A percentile compares a stretch with the other conserved stretches of the same genome.
These are phyloP conservation scores for Trichoderma atroviride DNA, from an alignment of 2,329 filamentous ascomycete genomes.

Conservation along the genomic window DNA sequence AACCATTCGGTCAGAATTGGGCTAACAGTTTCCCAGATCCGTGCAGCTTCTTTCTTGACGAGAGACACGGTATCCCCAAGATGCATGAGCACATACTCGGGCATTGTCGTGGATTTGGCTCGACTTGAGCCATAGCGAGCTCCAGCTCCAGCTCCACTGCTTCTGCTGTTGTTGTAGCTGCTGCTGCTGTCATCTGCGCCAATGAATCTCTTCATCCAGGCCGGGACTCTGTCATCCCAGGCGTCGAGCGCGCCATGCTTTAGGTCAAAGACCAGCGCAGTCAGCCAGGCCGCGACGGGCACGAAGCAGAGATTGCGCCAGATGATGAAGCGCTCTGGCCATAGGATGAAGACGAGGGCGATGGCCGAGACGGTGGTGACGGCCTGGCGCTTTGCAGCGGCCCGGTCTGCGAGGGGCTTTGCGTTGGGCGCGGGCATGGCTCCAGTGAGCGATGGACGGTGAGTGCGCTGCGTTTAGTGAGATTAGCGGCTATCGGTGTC, in stretches of 20 bases:
- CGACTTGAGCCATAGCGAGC: neutral
- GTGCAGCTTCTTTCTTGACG: neutral
- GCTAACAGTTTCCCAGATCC: neutral
- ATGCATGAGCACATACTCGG: neutral
- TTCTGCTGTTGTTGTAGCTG: neutral
- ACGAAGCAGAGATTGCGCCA: slow-evolving; percentile 12
- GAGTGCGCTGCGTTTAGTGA: neutral
- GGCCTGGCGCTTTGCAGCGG: slow-evolving; percentile 22
- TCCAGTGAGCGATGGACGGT: neutral
- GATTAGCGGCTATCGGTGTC: neutral
- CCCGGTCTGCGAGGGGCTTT: slow-evolving; percentile 7
- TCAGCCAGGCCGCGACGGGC: slow-evolving; percentile 15
- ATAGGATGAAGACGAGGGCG: slow-evolving; percentile 12
- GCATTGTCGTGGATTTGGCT: neutral
- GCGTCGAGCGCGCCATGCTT: slow-evolving; percentile 14
- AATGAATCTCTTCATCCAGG: slow-evolving; percentile 21
- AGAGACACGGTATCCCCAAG: neutral
- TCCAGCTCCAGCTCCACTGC: neutral
- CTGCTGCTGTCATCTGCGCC: slow-evolving; percentile 6
- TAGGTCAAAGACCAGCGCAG: slow-evolving; percentile 12
- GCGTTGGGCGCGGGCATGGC: neutral
- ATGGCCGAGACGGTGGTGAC: slow-evolving; percentile 14
- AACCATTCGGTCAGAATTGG: neutral
- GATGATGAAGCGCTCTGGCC: slow-evolving; percentile 20
- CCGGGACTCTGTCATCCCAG: slow-evolving; percentile 18